Evolutionary conservation across 192 early-diverging fungal genomes (phyloP).

Genomic region (Mortierella antarctica): DNA sequence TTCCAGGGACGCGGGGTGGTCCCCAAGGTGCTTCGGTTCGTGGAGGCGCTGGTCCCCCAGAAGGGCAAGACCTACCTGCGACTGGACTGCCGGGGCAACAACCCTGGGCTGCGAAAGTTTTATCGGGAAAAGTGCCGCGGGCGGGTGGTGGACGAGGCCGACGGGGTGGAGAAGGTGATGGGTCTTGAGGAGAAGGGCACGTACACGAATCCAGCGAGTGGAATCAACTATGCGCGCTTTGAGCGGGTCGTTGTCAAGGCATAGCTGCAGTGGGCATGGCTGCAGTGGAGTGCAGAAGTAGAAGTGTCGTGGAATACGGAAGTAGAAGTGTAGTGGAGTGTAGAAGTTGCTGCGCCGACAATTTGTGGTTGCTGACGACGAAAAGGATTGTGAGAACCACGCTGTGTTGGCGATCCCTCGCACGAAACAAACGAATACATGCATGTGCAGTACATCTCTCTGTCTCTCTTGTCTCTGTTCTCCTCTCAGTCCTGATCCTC

Average conservation of each 20-base stretch:
- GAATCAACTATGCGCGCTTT: conserved; percentile 46
- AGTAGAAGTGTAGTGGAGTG: too few relatives aligned
- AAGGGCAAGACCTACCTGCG: conserved; percentile 17
- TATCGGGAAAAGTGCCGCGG: conserved; percentile 48
- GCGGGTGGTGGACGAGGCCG: not conserved
- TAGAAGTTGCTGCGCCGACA: too few relatives aligned
- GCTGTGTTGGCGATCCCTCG: too few relatives aligned
- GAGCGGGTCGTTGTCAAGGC: conserved; percentile 23
- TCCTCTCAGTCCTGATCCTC: not conserved
- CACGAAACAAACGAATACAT: not conserved
- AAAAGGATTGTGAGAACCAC: too few relatives aligned
- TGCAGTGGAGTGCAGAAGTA: not conserved
- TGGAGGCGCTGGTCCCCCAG: conserved; percentile 15
- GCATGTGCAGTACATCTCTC: not conserved
- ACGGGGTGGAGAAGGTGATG: conserved; percentile 4
- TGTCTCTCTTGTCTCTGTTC: not conserved
- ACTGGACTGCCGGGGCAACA: conserved; percentile 45
- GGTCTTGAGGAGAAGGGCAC: conserved; percentile 37
- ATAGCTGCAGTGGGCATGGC: not conserved
- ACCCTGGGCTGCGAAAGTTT: conserved; percentile 34
- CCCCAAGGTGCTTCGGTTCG: conserved; percentile 24
- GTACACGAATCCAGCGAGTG: conserved; percentile 41
- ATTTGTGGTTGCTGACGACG: too few relatives aligned
- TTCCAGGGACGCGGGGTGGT: conserved; percentile 46
- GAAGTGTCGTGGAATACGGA: too few relatives aligned